These are phyloP conservation scores for Antrodiella citrinella DNA, from an alignment of 768 basidiomycete species.

Conservation along the genomic window DNA sequence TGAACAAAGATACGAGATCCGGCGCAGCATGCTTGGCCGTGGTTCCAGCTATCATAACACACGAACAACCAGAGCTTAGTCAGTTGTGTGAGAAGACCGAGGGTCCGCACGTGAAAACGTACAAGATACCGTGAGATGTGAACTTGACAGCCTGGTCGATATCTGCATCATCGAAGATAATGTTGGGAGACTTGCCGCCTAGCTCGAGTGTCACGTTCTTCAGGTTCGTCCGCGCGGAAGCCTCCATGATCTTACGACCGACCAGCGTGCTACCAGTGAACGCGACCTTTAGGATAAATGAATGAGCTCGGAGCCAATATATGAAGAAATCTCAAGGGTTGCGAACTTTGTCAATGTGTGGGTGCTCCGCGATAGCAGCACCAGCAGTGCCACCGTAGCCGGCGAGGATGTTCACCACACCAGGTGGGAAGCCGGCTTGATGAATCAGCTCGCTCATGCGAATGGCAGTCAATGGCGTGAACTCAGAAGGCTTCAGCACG, in stretches of 20 bases:
- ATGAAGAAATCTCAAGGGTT: neutral
- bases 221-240: constrained; percentile 51
- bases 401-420: constrained; percentile 53
- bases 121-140: constrained; percentile 54
- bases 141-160: constrained; percentile 51
- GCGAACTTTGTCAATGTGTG: constrained; percentile 43
- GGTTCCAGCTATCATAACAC: constrained; percentile 44
- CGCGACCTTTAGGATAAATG: constrained; percentile 30
- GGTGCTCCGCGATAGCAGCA: constrained; percentile 47
- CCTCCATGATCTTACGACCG: constrained; percentile 56
- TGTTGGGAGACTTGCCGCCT: constrained; percentile 59
- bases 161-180: constrained; percentile 58
- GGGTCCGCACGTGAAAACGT: constrained; percentile 19
- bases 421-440: constrained; percentile 56
- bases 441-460: constrained; percentile 34
- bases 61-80: neutral
- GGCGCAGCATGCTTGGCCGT: constrained; percentile 74
- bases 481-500: constrained; percentile 61
- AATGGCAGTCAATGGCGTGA: constrained; percentile 52
- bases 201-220: constrained; percentile 68
- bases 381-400: constrained; percentile 52
- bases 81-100: neutral
- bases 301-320: neutral
- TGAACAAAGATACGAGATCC: constrained; percentile 82
- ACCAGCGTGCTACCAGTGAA: constrained; percentile 67